Percentiles rank a stretch among this genome's conserved stretches.
These are phyloP conservation scores for Solanum neorickii DNA, from an alignment of 257 asterid genomes.

Conservation along the genomic window DNA sequence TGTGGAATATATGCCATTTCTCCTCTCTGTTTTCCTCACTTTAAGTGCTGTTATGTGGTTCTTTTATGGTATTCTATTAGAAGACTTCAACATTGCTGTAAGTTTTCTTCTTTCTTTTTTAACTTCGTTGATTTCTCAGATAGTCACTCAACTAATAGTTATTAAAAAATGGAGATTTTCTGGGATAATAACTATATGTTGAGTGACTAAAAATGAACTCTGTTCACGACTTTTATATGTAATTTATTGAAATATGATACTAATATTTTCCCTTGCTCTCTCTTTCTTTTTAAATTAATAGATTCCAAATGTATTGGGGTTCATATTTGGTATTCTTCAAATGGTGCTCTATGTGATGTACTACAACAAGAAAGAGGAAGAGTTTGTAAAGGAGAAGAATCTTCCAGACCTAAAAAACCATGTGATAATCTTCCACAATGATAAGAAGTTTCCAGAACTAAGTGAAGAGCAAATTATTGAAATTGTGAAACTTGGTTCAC, in stretches of 20 bases:
- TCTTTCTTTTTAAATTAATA: not conserved
- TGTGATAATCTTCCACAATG: conserved; percentile 15
- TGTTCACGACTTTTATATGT: not conserved
- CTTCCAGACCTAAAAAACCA: conserved; percentile 9
- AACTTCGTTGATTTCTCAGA: not conserved
- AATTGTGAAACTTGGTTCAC: conserved; percentile 25
- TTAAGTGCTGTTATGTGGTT: conserved; percentile 47
- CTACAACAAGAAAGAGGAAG: conserved; percentile 24
- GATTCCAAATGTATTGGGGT: conserved; percentile 47
- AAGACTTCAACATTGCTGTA: conserved; percentile 41
- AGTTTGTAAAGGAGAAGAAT: conserved; percentile 1
- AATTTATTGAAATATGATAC: not conserved
- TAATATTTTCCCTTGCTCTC: not conserved
- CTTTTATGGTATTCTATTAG: conserved; percentile 45
- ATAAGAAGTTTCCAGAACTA: conserved; percentile 14
- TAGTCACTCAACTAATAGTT: not conserved
- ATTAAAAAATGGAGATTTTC: too few relatives aligned
- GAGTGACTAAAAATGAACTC: not conserved
- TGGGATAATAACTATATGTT: not conserved
- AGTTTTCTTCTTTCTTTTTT: not conserved
- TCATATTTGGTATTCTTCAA: conserved; percentile 41
- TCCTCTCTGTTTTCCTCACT: conserved; percentile 28
- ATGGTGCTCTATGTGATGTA: conserved; percentile 26
- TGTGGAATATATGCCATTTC: conserved; percentile 50
- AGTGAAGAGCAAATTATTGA: conserved; percentile 37